Evolutionary conservation across 2,329 filamentous ascomycete species (phyloP), one percentile per base, ranked within the genome.

Genomic region (Capronia epimyces): DNA sequence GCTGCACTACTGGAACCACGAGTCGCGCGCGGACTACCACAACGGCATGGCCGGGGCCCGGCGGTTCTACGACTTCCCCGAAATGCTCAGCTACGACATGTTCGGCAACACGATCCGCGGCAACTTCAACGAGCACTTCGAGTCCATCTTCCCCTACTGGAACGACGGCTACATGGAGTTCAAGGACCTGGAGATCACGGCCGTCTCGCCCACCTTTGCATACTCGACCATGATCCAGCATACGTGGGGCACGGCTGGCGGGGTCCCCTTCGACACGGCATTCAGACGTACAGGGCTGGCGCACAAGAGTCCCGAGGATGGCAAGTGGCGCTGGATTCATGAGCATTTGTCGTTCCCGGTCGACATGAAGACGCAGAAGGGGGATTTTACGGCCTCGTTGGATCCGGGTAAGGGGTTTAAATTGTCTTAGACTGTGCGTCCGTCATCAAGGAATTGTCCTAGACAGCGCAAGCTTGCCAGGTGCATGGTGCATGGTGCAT

Each of bases 41-140:
- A 27, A 16, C 21, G 20, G 45, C 32, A 48, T 27, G 45, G 27
- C 32, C 24, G 18, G 16, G n/a, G 45, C 32, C 10, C 45, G 45
- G 18, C 20, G 45, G 12, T 48, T 48, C 45, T 48, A 48, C 25
- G 24, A 41, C 15, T 48, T 48, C 22, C 13, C 13, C n/a, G 45
- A 48, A 12, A 48, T 48, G 45, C 45, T 48, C 32, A 48, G 45
- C 22, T 48, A 48, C n/a, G 45, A 48, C n/a, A 48, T 48, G 45
- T 48, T 48, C 36, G 45, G 45, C n/a, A 48, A 21, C 21, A 48
- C 45, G 7, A n/a, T 41, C 1, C 45, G 45, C 13, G 45, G 45
- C 16, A 48, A 29, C 18, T 48, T 48, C 32, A 41, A 41, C n/a
- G 45, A 40, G 10, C 45, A 48, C 36, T 48, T 48, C 25, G 45